phyloP scores from a whole-genome alignment of 805 yeast genomes.

The Ogataea populi-albae region DNA sequence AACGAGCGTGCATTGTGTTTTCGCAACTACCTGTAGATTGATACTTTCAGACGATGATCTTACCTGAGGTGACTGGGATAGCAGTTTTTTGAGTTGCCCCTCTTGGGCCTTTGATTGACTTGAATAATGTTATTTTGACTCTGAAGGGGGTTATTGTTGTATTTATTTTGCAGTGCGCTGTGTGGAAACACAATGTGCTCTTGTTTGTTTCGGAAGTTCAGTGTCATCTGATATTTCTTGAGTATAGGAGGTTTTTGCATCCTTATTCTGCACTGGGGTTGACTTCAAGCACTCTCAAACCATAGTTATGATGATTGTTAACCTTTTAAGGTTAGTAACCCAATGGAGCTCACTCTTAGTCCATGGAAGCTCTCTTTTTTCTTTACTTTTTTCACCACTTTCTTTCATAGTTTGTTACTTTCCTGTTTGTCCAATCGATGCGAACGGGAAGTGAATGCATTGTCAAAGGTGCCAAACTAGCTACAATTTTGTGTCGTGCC shows the following conservation, averaged over 20 bases:
- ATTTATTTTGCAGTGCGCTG: background rate
- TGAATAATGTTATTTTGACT: background rate
- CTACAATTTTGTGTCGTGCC: too few relatives aligned
- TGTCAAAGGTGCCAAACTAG: slow-evolving; percentile 66
- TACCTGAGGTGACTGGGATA: too few relatives aligned
- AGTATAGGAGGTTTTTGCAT: slow-evolving; percentile 11
- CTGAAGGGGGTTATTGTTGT: background rate
- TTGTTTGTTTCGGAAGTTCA: slow-evolving; percentile 11
- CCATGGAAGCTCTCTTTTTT: slow-evolving; percentile 48
- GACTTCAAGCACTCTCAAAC: slow-evolving; percentile 44
- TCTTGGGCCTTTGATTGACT: slow-evolving; percentile 15
- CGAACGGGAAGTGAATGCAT: slow-evolving; percentile 37
- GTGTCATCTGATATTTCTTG: slow-evolving; percentile 12
- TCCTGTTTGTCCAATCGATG: slow-evolving; percentile 20
- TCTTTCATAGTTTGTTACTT: slow-evolving; percentile 27
- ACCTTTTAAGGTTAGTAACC: slow-evolving; percentile 42
- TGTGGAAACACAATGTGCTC: background rate
- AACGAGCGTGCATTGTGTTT: slow-evolving; percentile 6
- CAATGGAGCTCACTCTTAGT: slow-evolving; percentile 85
- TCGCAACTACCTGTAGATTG: too few relatives aligned
- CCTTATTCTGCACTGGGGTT: slow-evolving; percentile 60
- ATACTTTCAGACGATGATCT: too few relatives aligned
- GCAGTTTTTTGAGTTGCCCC: slow-evolving; percentile 13
- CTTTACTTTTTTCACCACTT: too few relatives aligned
- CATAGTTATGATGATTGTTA: slow-evolving; percentile 72